phyloP scores from a whole-genome alignment of 345 rosid genomes.

The Cardiospermum halicacabum region DNA sequence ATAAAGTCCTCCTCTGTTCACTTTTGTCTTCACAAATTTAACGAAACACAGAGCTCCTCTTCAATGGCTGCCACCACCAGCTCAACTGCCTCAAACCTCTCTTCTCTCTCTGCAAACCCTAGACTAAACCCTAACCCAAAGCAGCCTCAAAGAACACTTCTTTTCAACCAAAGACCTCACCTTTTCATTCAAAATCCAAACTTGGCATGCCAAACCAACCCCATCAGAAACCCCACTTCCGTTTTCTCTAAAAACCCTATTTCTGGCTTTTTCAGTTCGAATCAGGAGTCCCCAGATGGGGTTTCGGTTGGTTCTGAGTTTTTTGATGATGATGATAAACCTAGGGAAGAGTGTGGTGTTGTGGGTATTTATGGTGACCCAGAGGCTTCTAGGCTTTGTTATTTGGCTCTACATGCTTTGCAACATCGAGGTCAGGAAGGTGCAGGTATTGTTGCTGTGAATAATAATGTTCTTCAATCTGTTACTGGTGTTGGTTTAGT shows the following conservation, averaged over 20 bases:
- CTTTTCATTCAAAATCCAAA: conserved; percentile 10
- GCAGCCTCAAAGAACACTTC: neutral
- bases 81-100: conserved; percentile 12
- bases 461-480: conserved; percentile 63
- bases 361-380: conserved; percentile 92
- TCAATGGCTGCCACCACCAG: conserved; percentile 36
- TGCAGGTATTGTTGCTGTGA: conserved; percentile 91
- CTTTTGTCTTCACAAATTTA: neutral
- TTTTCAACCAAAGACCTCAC: conserved; percentile 29
- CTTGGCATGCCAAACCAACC: conserved; percentile 2
- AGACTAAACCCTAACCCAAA: conserved; percentile 24
- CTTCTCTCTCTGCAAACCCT: conserved; percentile 20
- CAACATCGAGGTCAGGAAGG: conserved; percentile 99
- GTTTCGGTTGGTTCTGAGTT: neutral
- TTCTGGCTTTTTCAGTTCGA: conserved; percentile 19
- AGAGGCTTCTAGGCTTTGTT: conserved; percentile 88
- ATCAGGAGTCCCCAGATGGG: conserved; percentile 17
- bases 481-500: conserved; percentile 94
- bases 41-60: too few relatives aligned
- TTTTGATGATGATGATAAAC: conserved; percentile 54
- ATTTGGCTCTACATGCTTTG: conserved; percentile 86
- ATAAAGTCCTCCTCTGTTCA: neutral
- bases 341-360: conserved; percentile 97
- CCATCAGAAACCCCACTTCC: conserved; percentile 21
- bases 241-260: conserved; percentile 42